Percentiles rank a stretch among this genome's conserved stretches.
Evolutionary conservation across 257 asterid species (phyloP).

Genomic region (Scutellaria barbata): DNA sequence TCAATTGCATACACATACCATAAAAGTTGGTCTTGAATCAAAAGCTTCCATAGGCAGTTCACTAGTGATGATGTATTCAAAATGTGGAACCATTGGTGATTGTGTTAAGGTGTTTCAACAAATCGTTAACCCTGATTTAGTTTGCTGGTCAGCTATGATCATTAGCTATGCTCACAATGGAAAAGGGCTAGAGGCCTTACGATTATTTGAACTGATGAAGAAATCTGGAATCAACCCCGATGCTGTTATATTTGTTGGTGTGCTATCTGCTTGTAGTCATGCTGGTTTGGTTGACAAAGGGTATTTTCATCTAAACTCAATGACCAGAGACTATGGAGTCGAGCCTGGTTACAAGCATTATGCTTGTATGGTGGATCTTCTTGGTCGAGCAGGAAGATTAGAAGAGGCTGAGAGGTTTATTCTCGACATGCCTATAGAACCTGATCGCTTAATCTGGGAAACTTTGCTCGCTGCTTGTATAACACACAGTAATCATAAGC

Average conservation of each 20-base stretch:
- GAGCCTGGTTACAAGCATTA: constrained; percentile 72
- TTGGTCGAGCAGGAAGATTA: constrained; percentile 78
- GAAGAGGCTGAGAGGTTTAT: constrained; percentile 75
- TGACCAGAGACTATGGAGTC: constrained; percentile 64
- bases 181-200: constrained; percentile 66
- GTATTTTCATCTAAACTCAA: constrained; percentile 63
- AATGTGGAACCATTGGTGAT: constrained; percentile 58
- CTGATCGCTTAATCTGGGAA: constrained; percentile 67
- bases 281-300: constrained; percentile 82
- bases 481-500: constrained; percentile 57
- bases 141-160: constrained; percentile 70
- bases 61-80: constrained; percentile 73
- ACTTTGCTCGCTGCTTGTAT: constrained; percentile 80
- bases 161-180: constrained; percentile 81
- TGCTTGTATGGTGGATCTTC: constrained; percentile 78
- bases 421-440: constrained; percentile 58
- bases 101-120: constrained; percentile 56
- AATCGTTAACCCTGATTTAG: constrained; percentile 57
- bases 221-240: constrained; percentile 62
- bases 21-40: constrained; percentile 66
- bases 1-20: constrained; percentile 56
- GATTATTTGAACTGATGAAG: constrained; percentile 64
- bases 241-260: constrained; percentile 56
- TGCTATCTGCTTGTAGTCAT: constrained; percentile 83
- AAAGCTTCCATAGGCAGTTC: constrained; percentile 66